Base-by-base conservation (phyloP, 2,329 filamentous ascomycete genomes). In the Aspergillus glaucus region DNA sequence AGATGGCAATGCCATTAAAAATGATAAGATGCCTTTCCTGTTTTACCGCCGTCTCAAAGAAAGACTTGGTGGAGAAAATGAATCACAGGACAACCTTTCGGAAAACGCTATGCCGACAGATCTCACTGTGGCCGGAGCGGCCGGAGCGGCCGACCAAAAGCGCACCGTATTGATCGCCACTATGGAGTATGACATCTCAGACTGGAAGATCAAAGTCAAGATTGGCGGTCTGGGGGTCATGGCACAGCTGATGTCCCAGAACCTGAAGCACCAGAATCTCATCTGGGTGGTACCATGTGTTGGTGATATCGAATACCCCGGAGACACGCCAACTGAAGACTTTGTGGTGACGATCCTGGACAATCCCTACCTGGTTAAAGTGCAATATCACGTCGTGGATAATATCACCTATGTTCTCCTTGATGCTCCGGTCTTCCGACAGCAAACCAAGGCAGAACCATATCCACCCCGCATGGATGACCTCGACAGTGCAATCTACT, bases 101-200 rank as follows among this genome's bases (percentile, higher is more conserved):
- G 22, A 22, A 58, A 67, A 49, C 63, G 62, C 4, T 50, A 70
- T 21, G 60, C 60, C 21, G 66, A 62, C 43, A 68, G 58, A 47
- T 69, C 66, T 2, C 62, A 60, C 4, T 69, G 69, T 28, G 54
- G 71, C 5, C 67, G 68, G 45, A 67, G 64, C 62, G 1, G 65
- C 69, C 45, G 62, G 60, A 24, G 36, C 36, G 10, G 55, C 55
- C 32, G 62, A 59, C 40, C 53, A 56, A n/a, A 63, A 70, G 17
- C 61, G 56, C 37, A 84, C 76, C 24, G 78, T 85, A 2, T 73
- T 86, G 19, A 84, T 86, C 47, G 83, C 81, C 12, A 86, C 83
- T 6, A 85, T 86, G 80, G 83, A 86, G 63, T 86, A 86, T 64
- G 81, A 86, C 52, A 85, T 86, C 51, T 80, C 83, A 48, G 83